Evolutionary conservation across 345 rosid species (phyloP).

Genomic region (Geranium rotundifolium): DNA sequence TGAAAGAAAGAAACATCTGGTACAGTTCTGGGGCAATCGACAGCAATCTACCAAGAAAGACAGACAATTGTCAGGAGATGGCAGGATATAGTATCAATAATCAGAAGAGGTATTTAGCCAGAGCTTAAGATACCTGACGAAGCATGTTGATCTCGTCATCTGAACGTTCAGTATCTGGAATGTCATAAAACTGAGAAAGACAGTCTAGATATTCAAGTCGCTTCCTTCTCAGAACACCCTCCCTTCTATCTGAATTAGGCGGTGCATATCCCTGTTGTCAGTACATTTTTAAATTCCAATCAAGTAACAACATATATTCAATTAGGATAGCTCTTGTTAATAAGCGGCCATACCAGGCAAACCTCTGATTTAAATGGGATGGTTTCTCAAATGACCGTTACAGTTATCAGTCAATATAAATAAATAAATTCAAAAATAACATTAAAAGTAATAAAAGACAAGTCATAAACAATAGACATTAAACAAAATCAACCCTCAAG

Average conservation of each 20-base stretch:
- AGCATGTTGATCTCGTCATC: slow-evolving; percentile 97
- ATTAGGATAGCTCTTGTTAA: not conserved
- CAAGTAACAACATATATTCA: slow-evolving; percentile 3
- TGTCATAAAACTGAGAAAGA: slow-evolving; percentile 87
- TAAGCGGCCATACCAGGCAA: not conserved
- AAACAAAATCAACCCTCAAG: not conserved
- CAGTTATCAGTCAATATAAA: too few relatives aligned
- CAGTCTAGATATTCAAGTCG: slow-evolving; percentile 93
- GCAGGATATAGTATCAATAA: slow-evolving; percentile 1
- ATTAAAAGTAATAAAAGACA: too few relatives aligned
- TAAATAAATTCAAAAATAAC: too few relatives aligned
- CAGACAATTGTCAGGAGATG: slow-evolving; percentile 7
- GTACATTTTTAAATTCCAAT: slow-evolving; percentile 48
- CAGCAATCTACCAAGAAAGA: slow-evolving; percentile 59
- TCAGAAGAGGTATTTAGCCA: slow-evolving; percentile 1
- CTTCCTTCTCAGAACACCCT: slow-evolving; percentile 78
- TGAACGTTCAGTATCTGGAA: slow-evolving; percentile 87
- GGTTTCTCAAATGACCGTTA: not conserved
- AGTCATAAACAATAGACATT: not conserved
- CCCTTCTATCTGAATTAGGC: slow-evolving; percentile 99
- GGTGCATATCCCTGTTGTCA: slow-evolving; percentile 99
- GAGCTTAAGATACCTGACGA: slow-evolving; percentile 55
- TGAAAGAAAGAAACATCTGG: slow-evolving; percentile 95
- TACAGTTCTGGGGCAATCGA: slow-evolving; percentile 97
- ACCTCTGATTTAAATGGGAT: not conserved